These are phyloP conservation scores for Zelonia costaricensis DNA, from an alignment of 208 protist species.

Conservation along the genomic window DNA sequence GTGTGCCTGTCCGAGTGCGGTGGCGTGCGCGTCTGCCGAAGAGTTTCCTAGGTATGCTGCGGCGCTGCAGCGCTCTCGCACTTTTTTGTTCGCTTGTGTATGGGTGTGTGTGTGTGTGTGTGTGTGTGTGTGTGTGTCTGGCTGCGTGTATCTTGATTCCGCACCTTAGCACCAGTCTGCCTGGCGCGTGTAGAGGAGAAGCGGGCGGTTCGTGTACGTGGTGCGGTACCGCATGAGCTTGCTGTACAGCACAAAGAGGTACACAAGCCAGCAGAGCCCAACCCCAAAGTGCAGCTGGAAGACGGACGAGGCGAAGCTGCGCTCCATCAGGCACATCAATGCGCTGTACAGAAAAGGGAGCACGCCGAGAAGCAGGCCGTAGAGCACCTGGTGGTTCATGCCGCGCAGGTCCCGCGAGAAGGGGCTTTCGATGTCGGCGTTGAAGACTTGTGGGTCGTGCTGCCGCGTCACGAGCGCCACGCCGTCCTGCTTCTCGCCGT, in stretches of 20 bases:
- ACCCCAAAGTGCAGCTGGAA: constrained; percentile 32
- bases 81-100: neutral
- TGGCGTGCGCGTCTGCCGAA: too few relatives aligned
- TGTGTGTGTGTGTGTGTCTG: neutral
- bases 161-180: constrained; percentile 22
- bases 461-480: constrained; percentile 75
- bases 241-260: constrained; percentile 38
- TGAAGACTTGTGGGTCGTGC: constrained; percentile 56
- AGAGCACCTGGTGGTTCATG: constrained; percentile 62
- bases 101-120: neutral
- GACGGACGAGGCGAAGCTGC: constrained; percentile 15
- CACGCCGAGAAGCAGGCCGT: constrained; percentile 41
- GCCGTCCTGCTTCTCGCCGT: constrained; percentile 80
- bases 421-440: constrained; percentile 59
- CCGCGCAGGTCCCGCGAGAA: constrained; percentile 66
- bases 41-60: too few relatives aligned
- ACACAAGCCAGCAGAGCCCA: constrained; percentile 40
- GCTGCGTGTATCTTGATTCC: too few relatives aligned
- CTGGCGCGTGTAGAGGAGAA: constrained; percentile 42
- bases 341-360: constrained; percentile 44
- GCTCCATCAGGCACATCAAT: constrained; percentile 21
- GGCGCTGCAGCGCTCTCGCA: too few relatives aligned
- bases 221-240: constrained; percentile 52
- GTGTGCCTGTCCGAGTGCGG: too few relatives aligned
- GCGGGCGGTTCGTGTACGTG: constrained; percentile 71